Evolutionary conservation across 2,329 filamentous ascomycete species (phyloP), one percentile per base, ranked within the genome.

Genomic region (Colletotrichum tabaci): DNA sequence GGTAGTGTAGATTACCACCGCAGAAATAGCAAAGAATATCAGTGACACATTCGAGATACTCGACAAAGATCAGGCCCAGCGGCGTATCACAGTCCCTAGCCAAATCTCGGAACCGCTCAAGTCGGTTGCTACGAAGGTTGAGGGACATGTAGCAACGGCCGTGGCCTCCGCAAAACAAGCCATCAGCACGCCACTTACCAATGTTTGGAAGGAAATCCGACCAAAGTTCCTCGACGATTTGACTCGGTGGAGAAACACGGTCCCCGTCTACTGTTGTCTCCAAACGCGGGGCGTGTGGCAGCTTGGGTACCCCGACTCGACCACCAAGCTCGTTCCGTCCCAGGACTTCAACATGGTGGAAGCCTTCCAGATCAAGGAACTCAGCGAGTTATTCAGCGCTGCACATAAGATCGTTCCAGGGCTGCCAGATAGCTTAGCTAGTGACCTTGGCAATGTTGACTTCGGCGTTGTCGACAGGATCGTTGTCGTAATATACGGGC

Each of bases 231-330:
- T 61, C 3, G 57, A 61, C 26, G 26, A 44, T 40, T 6, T 49
- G 18, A 49, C 42, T 30, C 15, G 42, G 42, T 61, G 23, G 57
- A 12, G 18, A 12, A 18, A 61, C 30, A 44, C 57, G 16, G 42
- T 61, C 10, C 57, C 57, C 7, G 23, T 35, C 21, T 61, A 61
- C 23, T 30, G 23, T 30, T 61, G 42, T 49, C 23, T 46, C 21
- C 42, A 61, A n/a, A 61, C 57, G 23, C 40, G 40, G 57, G 23
- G 42, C 40, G 40, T 61, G 13, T 61, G 26, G 57, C 57, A 61
- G 57, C 26, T 61, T 5, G 56, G 40, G 38, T 60, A 60, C 56
- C 12, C 40, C 3, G 23, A 60, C 40, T 26, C 35, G 35, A 60
- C 56, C 13, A 60, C 38, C 40, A 44, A 60, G 40, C 4, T 30